phyloP scores from a whole-genome alignment of 345 rosid genomes.

The Sisymbrium irio region DNA sequence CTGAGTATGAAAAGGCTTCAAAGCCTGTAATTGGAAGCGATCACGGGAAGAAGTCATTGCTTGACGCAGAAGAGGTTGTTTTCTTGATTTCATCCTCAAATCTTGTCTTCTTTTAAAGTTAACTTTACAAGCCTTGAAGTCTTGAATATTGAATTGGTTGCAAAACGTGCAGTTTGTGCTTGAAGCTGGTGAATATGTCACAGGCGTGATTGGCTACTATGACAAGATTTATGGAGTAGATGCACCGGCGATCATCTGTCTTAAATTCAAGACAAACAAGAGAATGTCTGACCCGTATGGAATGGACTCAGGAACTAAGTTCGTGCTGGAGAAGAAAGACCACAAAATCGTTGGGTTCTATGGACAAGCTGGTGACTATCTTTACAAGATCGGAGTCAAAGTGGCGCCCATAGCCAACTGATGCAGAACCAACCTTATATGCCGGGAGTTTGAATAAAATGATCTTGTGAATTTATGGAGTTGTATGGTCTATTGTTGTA shows the following conservation, averaged over 20 bases:
- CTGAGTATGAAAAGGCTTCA: slow-evolving; percentile 26
- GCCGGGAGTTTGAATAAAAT: background rate
- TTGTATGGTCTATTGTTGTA: slow-evolving; percentile 9
- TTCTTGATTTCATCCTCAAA: slow-evolving; percentile 8
- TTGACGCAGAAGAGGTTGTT: slow-evolving; percentile 31
- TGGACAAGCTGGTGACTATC: slow-evolving; percentile 28
- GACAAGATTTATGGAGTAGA: slow-evolving; percentile 25
- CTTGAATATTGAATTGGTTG: slow-evolving; percentile 8
- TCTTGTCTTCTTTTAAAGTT: background rate
- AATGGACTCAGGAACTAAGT: slow-evolving; percentile 13
- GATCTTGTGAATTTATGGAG: background rate
- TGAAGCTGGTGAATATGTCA: slow-evolving; percentile 29
- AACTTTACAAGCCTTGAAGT: background rate
- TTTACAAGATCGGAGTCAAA: slow-evolving; percentile 30
- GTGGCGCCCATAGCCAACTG: slow-evolving; percentile 26
- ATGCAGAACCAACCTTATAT: slow-evolving; percentile 5
- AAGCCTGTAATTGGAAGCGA: slow-evolving; percentile 20
- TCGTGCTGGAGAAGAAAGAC: slow-evolving; percentile 24
- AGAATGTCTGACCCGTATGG: slow-evolving; percentile 22
- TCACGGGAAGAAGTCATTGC: slow-evolving; percentile 27
- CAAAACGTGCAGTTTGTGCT: slow-evolving; percentile 36
- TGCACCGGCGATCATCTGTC: background rate
- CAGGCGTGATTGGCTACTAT: slow-evolving; percentile 21
- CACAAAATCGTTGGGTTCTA: slow-evolving; percentile 34
- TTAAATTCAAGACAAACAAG: slow-evolving; percentile 32